These are phyloP conservation scores for Dentipellis sp. DNA, from an alignment of 768 basidiomycete species.

Conservation along the genomic window DNA sequence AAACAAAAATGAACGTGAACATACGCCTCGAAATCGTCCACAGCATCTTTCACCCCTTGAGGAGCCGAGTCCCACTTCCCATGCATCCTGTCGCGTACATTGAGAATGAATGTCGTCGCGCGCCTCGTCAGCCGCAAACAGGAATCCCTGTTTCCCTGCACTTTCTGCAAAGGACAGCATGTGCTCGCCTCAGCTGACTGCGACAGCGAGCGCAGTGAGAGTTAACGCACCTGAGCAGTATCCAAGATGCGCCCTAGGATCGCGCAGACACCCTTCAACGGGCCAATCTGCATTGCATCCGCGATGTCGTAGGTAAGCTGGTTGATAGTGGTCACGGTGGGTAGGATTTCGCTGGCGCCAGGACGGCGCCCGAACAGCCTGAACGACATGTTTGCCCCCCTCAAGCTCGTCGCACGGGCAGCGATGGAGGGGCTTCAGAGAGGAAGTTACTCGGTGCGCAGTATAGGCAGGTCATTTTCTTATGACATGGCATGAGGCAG, in stretches of 20 bases:
- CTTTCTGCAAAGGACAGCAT: not conserved
- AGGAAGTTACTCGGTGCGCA: too few relatives aligned
- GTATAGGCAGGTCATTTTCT: too few relatives aligned
- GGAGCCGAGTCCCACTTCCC: constrained; percentile 4
- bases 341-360: not conserved
- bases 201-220: not conserved
- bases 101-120: constrained; percentile 3
- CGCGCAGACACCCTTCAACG: not conserved
- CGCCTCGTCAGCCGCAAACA: constrained; percentile 3
- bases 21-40: constrained; percentile 3
- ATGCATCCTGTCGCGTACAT: constrained; percentile 6
- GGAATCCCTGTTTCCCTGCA: constrained; percentile 2
- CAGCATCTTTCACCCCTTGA: constrained; percentile 1
- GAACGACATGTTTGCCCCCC: not conserved
- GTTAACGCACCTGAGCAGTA: constrained; percentile 1
- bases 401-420: too few relatives aligned
- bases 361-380: not conserved
- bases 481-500: too few relatives aligned
- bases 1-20: not conserved
- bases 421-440: too few relatives aligned
- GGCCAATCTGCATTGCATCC: constrained; percentile 1
- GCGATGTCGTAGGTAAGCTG: constrained; percentile 3
- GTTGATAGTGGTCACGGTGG: not conserved
- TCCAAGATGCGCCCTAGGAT: not conserved
- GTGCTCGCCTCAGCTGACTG: not conserved